Evolutionary conservation across 257 asterid genomes (phyloP), one percentile per base, ranked within the genome.

Genomic region (Rubia yunnanensis): DNA sequence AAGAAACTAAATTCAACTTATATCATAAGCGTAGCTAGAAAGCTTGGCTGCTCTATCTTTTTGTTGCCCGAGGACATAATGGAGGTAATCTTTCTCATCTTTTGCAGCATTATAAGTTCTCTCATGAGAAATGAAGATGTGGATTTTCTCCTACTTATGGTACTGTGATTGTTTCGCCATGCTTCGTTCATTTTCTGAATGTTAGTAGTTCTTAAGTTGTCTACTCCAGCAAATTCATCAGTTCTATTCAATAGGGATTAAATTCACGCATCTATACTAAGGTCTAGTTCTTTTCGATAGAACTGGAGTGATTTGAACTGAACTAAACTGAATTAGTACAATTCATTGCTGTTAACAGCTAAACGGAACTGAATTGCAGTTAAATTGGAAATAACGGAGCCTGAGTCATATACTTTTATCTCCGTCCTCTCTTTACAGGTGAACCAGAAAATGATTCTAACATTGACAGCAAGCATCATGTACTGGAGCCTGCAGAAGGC

Each of bases 391-490:
- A 38, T 4, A 11, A 8, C 11, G 11, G 46, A 10, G 17, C 46
- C 17, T 38, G 11, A 38, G 46, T 38, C 2, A 9, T 9, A n/a
- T n/a, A n/a, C n/a, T n/a, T n/a, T 35, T 22, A 48, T 48, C 15
- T 3, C 2, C 15, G 20, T 48, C 10, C 28, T n/a, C 26, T 50
- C 8, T 32, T 60, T 6, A 38, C 78, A 88, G 94, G 95, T 89
- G 74, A 89, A 86, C 81, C 94, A 82, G 86, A 89, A 89, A 72
- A 89, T 89, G 96, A 83, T 86, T 71, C 75, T 87, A 24, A 85
- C 91, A 50, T 71, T 89, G 68, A 85, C 95, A 44, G 95, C 96
- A 48, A 83, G 94, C 81, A 85, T 89, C 72, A 89, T 89, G 96
- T 89, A 83, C 73, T 85, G 96, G 96, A 86, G 95, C 82, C 67